Conservation (phyloP, 164 flowering plant genomes). For the Umbellularia californica region DNA sequence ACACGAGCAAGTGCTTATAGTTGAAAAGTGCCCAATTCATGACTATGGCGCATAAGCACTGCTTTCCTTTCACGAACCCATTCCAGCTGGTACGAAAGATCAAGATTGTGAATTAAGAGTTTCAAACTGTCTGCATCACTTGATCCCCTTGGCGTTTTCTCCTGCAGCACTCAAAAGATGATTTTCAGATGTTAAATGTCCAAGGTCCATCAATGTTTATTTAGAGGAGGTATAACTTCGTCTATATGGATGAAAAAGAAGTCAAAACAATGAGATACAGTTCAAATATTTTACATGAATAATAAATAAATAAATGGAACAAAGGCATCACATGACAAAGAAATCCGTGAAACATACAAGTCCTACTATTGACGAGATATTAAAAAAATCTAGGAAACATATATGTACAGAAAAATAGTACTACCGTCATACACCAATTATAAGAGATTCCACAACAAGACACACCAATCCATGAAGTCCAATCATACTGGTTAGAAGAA, state of each 20-base stretch:
- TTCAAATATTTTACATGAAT: background rate
- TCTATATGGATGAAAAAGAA: background rate
- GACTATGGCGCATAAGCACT: constrained; percentile 52
- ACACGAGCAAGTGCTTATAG: constrained; percentile 22
- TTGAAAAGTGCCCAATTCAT: constrained; percentile 67
- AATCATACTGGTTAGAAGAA: too few relatives aligned
- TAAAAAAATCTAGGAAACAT: too few relatives aligned
- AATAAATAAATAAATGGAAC: background rate
- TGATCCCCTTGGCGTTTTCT: constrained; percentile 18
- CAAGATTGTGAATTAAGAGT: constrained; percentile 62
- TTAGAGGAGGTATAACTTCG: background rate
- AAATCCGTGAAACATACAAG: too few relatives aligned
- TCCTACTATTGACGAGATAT: too few relatives aligned
- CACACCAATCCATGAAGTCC: too few relatives aligned
- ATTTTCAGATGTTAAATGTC: background rate
- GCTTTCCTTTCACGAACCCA: constrained; percentile 70
- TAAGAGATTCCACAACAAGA: too few relatives aligned
- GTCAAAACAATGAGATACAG: background rate
- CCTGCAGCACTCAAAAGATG: constrained; percentile 37
- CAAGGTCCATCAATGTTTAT: background rate
- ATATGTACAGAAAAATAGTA: too few relatives aligned
- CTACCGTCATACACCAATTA: too few relatives aligned
- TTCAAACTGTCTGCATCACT: constrained; percentile 49
- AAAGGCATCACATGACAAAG: background rate
- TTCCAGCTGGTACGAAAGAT: constrained; percentile 74